A percentile compares a stretch with the other conserved stretches of the same genome.
Evolutionary conservation across 441 rosid genomes (phyloP).

Genomic region (Gossypium lobatum): DNA sequence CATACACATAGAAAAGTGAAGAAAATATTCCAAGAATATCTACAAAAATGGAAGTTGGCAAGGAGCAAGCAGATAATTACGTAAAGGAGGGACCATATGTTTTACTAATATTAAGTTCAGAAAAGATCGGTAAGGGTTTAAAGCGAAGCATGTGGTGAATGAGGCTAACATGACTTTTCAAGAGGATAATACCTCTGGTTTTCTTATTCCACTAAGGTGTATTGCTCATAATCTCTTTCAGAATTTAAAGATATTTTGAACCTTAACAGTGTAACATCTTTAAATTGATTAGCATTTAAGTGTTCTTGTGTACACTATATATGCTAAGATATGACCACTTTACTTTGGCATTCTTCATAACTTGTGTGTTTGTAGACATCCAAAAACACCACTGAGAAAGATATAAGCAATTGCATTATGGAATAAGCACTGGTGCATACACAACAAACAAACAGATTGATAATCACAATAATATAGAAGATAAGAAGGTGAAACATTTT

Average conservation of each 20-base stretch:
- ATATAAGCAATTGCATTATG: background rate
- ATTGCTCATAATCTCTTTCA: background rate
- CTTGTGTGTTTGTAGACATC: background rate
- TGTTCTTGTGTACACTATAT: background rate
- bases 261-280: background rate
- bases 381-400: background rate
- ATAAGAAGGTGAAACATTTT: background rate
- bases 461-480: background rate
- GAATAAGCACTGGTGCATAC: background rate
- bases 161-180: background rate
- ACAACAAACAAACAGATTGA: background rate
- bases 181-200: too few relatives aligned
- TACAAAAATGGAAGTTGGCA: background rate
- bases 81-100: background rate
- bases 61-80: background rate
- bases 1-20: background rate
- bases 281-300: background rate
- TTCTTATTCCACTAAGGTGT: background rate
- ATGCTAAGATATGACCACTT: background rate
- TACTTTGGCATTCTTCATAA: background rate
- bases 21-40: background rate
- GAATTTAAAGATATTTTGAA: background rate
- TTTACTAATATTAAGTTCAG: background rate
- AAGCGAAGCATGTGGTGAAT: background rate
- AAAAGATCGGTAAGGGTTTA: background rate